These are phyloP conservation scores for Globisporangium barbulae DNA, from an alignment of 352 stramenopile species.

Conservation along the genomic window DNA sequence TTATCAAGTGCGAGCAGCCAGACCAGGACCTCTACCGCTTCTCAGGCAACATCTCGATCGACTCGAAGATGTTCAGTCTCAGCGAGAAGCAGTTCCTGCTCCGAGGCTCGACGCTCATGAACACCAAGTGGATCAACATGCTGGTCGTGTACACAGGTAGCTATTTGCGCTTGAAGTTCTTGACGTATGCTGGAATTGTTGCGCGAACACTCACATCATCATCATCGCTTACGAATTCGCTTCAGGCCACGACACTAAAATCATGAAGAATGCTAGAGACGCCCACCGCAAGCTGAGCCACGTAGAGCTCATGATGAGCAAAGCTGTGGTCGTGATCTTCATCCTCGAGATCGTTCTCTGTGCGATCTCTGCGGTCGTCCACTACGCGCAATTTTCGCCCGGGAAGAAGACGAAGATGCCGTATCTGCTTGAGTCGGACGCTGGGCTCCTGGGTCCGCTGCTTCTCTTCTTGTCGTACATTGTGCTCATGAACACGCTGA, in stretches of 20 bases:
- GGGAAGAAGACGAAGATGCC: conserved; percentile 4
- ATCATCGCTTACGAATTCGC: neutral
- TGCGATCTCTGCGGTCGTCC: conserved; percentile 40
- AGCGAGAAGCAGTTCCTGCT: conserved; percentile 76
- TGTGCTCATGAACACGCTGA: conserved; percentile 91
- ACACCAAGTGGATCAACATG: conserved; percentile 71
- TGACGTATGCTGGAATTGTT: too few species aligned
- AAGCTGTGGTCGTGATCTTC: conserved; percentile 76
- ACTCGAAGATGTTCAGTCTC: conserved; percentile 57
- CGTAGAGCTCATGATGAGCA: conserved; percentile 77
- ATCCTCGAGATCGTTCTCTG: conserved; percentile 67
- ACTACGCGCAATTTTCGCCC: conserved; percentile 22
- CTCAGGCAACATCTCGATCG: conserved; percentile 61
- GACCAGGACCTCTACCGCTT: conserved; percentile 81
- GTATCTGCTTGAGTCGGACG: conserved; percentile 14
- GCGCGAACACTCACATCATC: neutral
- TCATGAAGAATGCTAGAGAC: conserved; percentile 87
- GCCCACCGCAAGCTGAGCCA: conserved; percentile 82
- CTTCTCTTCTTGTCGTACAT: conserved; percentile 90
- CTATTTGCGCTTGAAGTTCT: too few species aligned
- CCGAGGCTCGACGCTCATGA: conserved; percentile 72
- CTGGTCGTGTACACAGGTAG: conserved; percentile 71
- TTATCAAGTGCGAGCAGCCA: conserved; percentile 74
- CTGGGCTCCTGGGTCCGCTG: conserved; percentile 16
- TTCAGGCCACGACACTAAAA: conserved; percentile 82